phyloP scores from a whole-genome alignment of 169 alveolate genomes.

The Cryptosporidium bovis region DNA sequence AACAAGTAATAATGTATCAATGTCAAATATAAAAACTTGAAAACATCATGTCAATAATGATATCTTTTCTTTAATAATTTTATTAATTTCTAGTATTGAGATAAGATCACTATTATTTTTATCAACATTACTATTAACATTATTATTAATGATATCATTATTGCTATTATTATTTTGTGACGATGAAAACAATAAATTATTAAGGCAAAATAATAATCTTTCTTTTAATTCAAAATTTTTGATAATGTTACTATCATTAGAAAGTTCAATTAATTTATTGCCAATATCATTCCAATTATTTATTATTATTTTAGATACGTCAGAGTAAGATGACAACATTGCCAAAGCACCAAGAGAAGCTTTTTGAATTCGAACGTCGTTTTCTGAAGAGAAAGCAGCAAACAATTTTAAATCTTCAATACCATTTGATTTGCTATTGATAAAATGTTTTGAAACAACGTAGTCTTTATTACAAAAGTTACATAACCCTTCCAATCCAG shows the following conservation, averaged over 20 bases:
- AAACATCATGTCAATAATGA: background rate
- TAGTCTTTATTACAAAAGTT: constrained; percentile 60
- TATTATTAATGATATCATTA: background rate
- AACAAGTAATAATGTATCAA: constrained; percentile 11
- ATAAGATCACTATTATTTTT: background rate
- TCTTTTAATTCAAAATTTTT: constrained; percentile 37
- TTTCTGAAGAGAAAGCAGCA: constrained; percentile 41
- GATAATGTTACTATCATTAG: background rate
- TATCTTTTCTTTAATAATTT: constrained; percentile 17
- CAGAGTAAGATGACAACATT: constrained; percentile 55
- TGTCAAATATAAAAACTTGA: background rate
- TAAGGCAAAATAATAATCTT: constrained; percentile 45
- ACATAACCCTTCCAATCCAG: constrained; percentile 68
- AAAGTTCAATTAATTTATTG: constrained; percentile 1
- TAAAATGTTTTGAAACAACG: constrained; percentile 52
- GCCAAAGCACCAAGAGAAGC: constrained; percentile 66
- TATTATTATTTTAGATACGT: constrained; percentile 36
- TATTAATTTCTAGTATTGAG: constrained; percentile 9
- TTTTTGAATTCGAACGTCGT: constrained; percentile 27
- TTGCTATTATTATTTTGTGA: constrained; percentile 11
- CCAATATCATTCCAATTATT: constrained; percentile 57
- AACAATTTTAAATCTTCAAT: constrained; percentile 57
- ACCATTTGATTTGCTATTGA: constrained; percentile 35
- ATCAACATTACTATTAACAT: background rate
- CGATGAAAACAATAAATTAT: constrained; percentile 16